phyloP scores from a whole-genome alignment of 1,284 basidiomycete species.

The Naganishia sp. region DNA sequence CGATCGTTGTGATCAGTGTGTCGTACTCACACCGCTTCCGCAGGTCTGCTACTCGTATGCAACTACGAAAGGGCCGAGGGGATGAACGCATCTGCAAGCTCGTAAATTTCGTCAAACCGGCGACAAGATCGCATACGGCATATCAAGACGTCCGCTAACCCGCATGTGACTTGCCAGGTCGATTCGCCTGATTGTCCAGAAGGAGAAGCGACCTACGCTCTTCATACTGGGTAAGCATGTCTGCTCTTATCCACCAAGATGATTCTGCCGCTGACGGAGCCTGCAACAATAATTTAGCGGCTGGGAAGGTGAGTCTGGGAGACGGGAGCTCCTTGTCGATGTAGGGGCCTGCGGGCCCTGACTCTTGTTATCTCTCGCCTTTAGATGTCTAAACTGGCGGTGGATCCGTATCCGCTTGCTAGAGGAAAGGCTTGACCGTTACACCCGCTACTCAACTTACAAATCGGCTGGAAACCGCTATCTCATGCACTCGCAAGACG shows the following conservation, averaged over 20 bases:
- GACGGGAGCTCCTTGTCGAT: too few species aligned
- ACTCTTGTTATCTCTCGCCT: neutral
- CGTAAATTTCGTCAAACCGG: neutral
- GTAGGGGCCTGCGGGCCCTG: too few species aligned
- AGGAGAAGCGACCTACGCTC: conserved; percentile 86
- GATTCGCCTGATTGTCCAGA: conserved; percentile 90
- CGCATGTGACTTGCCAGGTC: conserved; percentile 53
- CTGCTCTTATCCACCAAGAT: too few species aligned
- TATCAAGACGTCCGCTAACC: neutral
- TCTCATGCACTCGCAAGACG: too few species aligned
- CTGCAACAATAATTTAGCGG: neutral
- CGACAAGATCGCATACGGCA: too few species aligned
- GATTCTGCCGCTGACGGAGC: too few species aligned
- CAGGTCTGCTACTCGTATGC: conserved; percentile 49
- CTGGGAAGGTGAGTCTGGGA: conserved; percentile 14
- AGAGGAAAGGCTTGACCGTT: too few species aligned
- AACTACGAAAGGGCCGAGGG: conserved; percentile 69
- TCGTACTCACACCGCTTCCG: neutral
- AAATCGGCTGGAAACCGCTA: too few species aligned
- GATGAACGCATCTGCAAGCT: conserved; percentile 95
- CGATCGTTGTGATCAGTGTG: neutral
- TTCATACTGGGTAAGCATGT: conserved; percentile 54
- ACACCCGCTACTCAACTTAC: too few species aligned
- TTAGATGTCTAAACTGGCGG: neutral
- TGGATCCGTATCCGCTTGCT: too few species aligned